Evolutionary conservation across 192 early-diverging fungal species (phyloP).

Genomic region (Piromyces finnis): DNA sequence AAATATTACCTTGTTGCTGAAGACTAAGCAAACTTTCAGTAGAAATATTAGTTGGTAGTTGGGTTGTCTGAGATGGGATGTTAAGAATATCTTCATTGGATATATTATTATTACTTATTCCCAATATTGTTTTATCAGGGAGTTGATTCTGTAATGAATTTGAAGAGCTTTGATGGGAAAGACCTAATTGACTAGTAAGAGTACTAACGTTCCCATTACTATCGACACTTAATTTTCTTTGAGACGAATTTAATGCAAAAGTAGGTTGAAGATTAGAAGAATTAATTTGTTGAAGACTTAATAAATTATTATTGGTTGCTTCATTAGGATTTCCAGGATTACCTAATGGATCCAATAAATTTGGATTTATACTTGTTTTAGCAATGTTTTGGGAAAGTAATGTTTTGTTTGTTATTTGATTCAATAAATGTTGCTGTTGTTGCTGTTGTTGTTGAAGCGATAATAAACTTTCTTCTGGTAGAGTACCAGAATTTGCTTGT

Average conservation of each 20-base stretch:
- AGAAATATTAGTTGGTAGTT: neutral
- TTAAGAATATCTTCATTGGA: neutral
- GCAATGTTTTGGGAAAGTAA: neutral
- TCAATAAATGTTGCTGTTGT: neutral
- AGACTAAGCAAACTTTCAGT: neutral
- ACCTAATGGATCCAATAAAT: no score
- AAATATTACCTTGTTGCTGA: neutral
- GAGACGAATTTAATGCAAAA: neutral
- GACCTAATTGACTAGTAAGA: neutral
- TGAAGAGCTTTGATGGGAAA: neutral
- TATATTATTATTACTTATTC: neutral
- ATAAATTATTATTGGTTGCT: no score
- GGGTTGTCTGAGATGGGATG: neutral
- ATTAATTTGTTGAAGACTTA: no score
- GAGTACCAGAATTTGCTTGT: neutral
- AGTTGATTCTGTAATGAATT: neutral
- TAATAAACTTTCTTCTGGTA: neutral
- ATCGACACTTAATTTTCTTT: neutral
- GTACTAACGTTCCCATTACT: neutral
- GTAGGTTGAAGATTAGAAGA: no score
- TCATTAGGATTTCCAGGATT: no score
- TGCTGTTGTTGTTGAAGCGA: neutral
- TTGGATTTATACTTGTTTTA: neutral
- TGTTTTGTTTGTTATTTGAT: neutral
- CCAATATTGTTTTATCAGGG: neutral